Conservation (phyloP, 176 grass and related monocot species). For the Ensete glaucum region DNA sequence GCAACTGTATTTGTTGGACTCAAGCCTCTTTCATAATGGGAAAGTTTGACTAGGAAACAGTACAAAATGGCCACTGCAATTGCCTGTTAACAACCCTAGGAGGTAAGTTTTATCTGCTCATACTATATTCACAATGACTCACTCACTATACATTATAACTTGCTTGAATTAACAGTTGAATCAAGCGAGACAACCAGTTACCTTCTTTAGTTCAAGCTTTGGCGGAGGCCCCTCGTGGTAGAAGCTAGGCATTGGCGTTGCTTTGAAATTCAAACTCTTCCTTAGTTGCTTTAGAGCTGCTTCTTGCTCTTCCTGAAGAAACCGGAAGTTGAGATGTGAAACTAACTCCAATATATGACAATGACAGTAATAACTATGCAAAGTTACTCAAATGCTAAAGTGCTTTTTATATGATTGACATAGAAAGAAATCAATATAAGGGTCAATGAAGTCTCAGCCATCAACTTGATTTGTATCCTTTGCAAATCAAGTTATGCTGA, state of each 20-base stretch:
- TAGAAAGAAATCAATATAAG: too few relatives aligned
- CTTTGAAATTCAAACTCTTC: conserved; percentile 60
- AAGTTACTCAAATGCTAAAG: too few relatives aligned
- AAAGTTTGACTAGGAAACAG: neutral
- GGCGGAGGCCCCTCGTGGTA: conserved; percentile 87
- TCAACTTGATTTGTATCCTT: too few relatives aligned
- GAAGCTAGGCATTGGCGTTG: conserved; percentile 93
- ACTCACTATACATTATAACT: neutral
- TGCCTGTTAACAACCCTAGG: neutral
- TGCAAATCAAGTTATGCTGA: too few relatives aligned
- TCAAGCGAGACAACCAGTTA: conserved; percentile 19
- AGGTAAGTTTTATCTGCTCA: neutral
- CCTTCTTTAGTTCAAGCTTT: conserved; percentile 91
- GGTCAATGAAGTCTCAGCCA: too few relatives aligned
- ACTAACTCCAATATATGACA: neutral
- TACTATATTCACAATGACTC: neutral
- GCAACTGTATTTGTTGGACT: neutral
- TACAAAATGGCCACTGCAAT: neutral
- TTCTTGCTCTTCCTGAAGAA: conserved; percentile 79
- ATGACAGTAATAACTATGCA: too few relatives aligned
- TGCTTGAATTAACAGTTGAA: neutral
- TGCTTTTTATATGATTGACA: too few relatives aligned
- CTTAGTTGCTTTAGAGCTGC: conserved; percentile 75
- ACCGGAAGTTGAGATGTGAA: neutral
- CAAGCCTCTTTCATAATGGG: neutral